Conservation (phyloP, 495 filamentous ascomycete species). For the Penicillium lividum region DNA sequence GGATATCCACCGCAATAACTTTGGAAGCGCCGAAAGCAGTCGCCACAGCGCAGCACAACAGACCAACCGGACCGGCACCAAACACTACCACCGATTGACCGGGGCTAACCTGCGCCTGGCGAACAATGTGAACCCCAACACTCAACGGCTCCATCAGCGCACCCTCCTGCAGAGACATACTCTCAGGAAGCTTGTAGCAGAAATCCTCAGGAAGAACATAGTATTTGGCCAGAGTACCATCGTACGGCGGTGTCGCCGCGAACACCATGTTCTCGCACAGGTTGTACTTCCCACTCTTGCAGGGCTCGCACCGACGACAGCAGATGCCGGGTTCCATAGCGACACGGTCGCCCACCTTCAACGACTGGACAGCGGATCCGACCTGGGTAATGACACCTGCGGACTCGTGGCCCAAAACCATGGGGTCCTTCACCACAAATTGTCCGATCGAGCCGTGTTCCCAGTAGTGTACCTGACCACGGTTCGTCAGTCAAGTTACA, state of each 20-base stretch:
- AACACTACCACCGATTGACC: constrained; percentile 56
- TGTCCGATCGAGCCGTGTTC: constrained; percentile 76
- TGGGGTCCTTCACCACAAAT: constrained; percentile 79
- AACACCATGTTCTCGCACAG: constrained; percentile 54
- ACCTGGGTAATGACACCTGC: constrained; percentile 70
- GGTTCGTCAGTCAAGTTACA: too few relatives aligned
- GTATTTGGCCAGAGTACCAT: constrained; percentile 57
- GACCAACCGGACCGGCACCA: constrained; percentile 56
- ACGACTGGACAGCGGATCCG: constrained; percentile 52
- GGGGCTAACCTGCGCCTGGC: constrained; percentile 44
- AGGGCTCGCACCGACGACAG: constrained; percentile 54
- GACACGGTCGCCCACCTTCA: constrained; percentile 51
- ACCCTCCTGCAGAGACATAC: constrained; percentile 50
- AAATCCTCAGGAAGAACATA: constrained; percentile 57
- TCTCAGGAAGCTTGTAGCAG: constrained; percentile 53
- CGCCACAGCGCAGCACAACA: constrained; percentile 55
- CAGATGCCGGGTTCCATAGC: constrained; percentile 57
- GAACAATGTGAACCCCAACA: constrained; percentile 56
- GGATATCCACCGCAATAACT: constrained; percentile 58
- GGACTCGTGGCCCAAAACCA: constrained; percentile 94
- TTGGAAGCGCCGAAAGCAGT: constrained; percentile 53
- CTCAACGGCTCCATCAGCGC: constrained; percentile 57
- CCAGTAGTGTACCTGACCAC: constrained; percentile 77
- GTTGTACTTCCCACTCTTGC: constrained; percentile 55
- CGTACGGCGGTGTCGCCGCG: constrained; percentile 55